Evolutionary conservation across 2,329 filamentous ascomycete genomes (phyloP).

Genomic region (Pseudocercospora fijiensis): DNA sequence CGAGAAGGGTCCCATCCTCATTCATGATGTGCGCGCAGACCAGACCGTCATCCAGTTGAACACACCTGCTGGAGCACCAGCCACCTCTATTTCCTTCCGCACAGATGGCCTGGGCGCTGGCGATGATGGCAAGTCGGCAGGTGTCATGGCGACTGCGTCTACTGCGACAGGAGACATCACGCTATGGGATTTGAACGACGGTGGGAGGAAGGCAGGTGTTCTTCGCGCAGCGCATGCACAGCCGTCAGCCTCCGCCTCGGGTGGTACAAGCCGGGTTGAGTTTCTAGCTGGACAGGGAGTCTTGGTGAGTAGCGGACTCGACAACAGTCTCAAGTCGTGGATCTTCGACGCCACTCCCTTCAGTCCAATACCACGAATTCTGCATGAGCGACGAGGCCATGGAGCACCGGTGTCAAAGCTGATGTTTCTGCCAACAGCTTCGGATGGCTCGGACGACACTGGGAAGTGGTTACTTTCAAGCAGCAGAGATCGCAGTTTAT

Average conservation of each 20-base stretch:
- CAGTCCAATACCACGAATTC: conserved; percentile 76
- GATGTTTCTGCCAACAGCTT: conserved; percentile 80
- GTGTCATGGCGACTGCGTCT: conserved; percentile 91
- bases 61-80: conserved; percentile 58
- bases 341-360: conserved; percentile 93
- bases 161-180: conserved; percentile 80
- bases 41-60: conserved; percentile 63
- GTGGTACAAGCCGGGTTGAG: conserved; percentile 82
- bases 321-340: conserved; percentile 95
- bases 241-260: conserved; percentile 66
- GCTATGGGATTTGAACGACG: conserved; percentile 92
- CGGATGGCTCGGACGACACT: conserved; percentile 81
- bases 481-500: conserved; percentile 84
- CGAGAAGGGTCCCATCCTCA: conserved; percentile 70
- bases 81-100: conserved; percentile 85
- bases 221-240: conserved; percentile 85
- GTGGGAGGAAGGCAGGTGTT: conserved; percentile 81
- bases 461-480: conserved; percentile 95
- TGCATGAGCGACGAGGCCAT: conserved; percentile 86
- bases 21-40: conserved; percentile 80
- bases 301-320: conserved; percentile 82
- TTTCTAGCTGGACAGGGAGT: conserved; percentile 89
- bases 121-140: conserved; percentile 77
- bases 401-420: conserved; percentile 80
- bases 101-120: conserved; percentile 87